Evolutionary conservation across 441 rosid genomes (phyloP), one percentile per base, ranked within the genome.

Genomic region (Adansonia rubrostipa): DNA sequence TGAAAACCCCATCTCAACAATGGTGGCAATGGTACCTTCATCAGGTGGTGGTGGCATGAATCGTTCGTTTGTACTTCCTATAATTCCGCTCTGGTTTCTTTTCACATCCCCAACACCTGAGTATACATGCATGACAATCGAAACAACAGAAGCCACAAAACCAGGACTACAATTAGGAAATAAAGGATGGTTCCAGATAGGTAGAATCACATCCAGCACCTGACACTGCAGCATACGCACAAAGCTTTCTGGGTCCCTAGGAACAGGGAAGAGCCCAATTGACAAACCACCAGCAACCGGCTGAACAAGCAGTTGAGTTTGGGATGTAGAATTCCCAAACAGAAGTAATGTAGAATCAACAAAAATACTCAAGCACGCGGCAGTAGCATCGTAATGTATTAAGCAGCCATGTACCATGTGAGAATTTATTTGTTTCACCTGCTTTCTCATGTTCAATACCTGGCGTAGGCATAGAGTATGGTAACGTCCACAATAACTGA

Each of bases 1-100:
- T 78, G 98, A 89, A 86, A 97, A 92, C 56, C 99, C 99, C 99
- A 97, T 97, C 84, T 93, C 98, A 79, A 93, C 97, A 76, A 97
- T 97, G 80, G 92, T 93, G 77, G 94, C 84, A 80, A 97, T 91
- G 57, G 93, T 90, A 82, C 89, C 86, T 84, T 97, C 99, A 83
- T 97, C 98, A 65, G 91, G 99, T 71, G 92, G 94, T 44, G 97
- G 97, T 42, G 99, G 94, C 80, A 87, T 68, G 74, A 90, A 85
- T 61, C 95, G 87, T 72, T 92, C 97, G 82, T 84, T 94, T 81
- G 93, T 72, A 84, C 90, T 92, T 73, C 94, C 93, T 22, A 89
- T 74, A 77, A 84, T 84, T 78, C 95, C 90, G 79, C 82, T 86
- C 47, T 88, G 94, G 81, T 80, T 93, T 85, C 89, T 91, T 83